phyloP scores from a whole-genome alignment of 176 grass and related monocot genomes.

The Zizania latifolia region DNA sequence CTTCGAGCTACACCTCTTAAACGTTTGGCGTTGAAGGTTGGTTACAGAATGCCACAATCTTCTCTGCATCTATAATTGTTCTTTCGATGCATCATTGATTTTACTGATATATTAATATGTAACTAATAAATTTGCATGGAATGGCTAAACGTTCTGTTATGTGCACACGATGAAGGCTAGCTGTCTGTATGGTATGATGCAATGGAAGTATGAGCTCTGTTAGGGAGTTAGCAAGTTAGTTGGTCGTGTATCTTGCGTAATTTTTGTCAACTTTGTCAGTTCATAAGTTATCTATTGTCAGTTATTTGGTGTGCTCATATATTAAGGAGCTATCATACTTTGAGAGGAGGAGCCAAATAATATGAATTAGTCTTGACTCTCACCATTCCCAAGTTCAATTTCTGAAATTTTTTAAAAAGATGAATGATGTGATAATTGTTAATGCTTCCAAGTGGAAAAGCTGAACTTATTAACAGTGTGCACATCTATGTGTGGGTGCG shows the following conservation, averaged over 20 bases:
- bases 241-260: not conserved
- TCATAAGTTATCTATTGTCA: not conserved
- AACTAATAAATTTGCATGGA: slow-evolving; percentile 18
- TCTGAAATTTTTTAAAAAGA: no score
- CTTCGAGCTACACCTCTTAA: slow-evolving; percentile 87
- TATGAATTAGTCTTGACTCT: no score
- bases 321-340: not conserved
- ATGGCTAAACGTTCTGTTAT: not conserved
- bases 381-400: not conserved
- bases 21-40: slow-evolving; percentile 71
- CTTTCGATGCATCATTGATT: slow-evolving; percentile 12
- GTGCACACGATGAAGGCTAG: not conserved
- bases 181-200: not conserved
- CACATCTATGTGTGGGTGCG: not conserved
- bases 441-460: not conserved
- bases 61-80: slow-evolving; percentile 23
- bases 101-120: not conserved
- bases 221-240: not conserved
- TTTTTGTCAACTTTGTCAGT: not conserved
- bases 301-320: not conserved
- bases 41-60: not conserved
- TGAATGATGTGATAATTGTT: not conserved
- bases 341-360: no score
- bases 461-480: not conserved
- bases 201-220: not conserved